These are phyloP conservation scores for Scheffersomyces stipitis DNA, from an alignment of 805 yeast genomes.

Conservation along the genomic window DNA sequence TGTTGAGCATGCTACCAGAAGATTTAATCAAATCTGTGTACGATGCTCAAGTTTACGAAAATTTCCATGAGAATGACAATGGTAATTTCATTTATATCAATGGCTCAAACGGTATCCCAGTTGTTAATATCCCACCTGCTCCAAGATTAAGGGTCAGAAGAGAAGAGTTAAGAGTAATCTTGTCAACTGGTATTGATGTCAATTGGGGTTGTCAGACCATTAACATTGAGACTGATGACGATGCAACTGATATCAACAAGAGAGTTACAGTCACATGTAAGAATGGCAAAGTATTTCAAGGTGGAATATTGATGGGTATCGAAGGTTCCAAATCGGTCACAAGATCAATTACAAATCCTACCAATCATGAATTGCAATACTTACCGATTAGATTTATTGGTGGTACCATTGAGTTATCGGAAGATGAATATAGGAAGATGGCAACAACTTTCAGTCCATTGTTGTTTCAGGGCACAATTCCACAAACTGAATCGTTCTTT, in stretches of 20 bases:
- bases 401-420: too few species aligned
- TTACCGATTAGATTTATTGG: too few species aligned
- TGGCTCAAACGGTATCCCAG: constrained; percentile 23
- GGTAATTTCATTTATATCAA: constrained; percentile 28
- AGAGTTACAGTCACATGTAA: constrained; percentile 13
- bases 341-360: too few species aligned
- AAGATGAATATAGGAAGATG: too few species aligned
- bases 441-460: too few species aligned
- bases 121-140: constrained; percentile 28
- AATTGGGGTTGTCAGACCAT: constrained; percentile 23
- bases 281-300: constrained; percentile 14
- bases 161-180: constrained; percentile 23
- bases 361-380: too few species aligned
- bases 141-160: constrained; percentile 26
- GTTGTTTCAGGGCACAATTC: too few species aligned
- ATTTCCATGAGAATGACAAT: constrained; percentile 22
- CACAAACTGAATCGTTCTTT: too few species aligned
- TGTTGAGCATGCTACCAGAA: too few species aligned
- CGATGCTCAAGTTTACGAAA: constrained; percentile 22
- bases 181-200: constrained; percentile 22
- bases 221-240: constrained; percentile 6
- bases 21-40: too few species aligned
- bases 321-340: constrained; percentile 26
- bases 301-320: constrained; percentile 21
- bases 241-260: too few species aligned